These are phyloP conservation scores for Camellia lanceoleosa DNA, from an alignment of 148 eudicot species.

Conservation along the genomic window DNA sequence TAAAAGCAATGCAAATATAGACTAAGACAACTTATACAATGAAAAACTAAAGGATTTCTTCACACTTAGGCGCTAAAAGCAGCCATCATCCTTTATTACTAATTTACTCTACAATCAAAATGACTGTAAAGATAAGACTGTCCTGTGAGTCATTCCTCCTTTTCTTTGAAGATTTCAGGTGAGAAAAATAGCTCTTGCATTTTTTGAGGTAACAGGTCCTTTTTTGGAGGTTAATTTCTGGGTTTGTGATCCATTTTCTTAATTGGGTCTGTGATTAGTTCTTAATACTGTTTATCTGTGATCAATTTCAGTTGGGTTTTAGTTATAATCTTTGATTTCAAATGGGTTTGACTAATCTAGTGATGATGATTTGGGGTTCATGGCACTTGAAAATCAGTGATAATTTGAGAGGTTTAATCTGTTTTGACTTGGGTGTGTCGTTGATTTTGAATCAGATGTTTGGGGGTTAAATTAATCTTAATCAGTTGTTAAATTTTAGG, in stretches of 20 bases:
- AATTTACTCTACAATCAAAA: neutral
- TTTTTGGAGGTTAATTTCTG: neutral
- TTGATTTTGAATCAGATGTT: neutral
- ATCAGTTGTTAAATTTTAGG: neutral
- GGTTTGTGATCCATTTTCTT: neutral
- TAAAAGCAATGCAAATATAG: too few species aligned
- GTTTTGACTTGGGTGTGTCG: neutral
- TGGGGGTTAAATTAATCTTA: neutral
- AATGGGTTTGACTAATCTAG: neutral
- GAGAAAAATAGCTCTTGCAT: neutral
- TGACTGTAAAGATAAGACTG: neutral
- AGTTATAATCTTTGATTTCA: neutral
- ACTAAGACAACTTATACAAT: too few species aligned
- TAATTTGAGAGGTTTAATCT: neutral
- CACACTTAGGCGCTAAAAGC: too few species aligned
- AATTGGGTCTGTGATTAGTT: neutral
- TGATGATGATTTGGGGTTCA: neutral
- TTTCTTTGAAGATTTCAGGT: neutral
- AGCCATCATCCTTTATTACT: too few species aligned
- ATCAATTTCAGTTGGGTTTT: neutral
- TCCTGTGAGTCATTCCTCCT: neutral
- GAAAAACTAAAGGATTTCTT: too few species aligned
- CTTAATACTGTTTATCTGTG: neutral
- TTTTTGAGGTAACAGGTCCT: neutral
- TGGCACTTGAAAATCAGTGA: constrained; percentile 5